Evolutionary conservation across 306 rosid genomes (phyloP).

Genomic region (Gastrolobium villosum): DNA sequence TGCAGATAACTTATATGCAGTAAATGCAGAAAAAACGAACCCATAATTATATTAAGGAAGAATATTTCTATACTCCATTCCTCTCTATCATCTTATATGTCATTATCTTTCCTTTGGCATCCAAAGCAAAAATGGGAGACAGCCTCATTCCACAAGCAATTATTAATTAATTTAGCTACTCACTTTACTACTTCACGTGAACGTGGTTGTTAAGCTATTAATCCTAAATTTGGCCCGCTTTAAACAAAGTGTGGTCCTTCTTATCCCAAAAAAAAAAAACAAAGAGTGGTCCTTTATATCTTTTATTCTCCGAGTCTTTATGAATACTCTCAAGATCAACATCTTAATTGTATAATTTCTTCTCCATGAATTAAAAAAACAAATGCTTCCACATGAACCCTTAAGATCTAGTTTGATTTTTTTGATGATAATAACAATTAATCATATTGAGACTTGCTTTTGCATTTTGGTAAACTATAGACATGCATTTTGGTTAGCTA

Average conservation of each 20-base stretch:
- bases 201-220: constrained; percentile 3
- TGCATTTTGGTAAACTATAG: not conserved
- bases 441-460: not conserved
- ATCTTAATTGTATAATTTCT: not conserved
- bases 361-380: not conserved
- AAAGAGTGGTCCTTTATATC: constrained; percentile 27
- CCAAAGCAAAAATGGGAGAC: not conserved
- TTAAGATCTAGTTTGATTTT: not conserved
- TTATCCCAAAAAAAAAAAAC: not conserved
- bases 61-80: not conserved
- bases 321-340: constrained; percentile 13
- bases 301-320: not conserved
- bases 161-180: not conserved
- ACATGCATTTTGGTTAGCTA: not conserved
- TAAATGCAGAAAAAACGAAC: too few relatives aligned
- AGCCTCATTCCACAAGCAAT: not conserved
- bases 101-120: not conserved
- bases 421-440: not conserved
- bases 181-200: not conserved
- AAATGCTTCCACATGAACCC: not conserved
- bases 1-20: too few relatives aligned
- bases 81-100: not conserved
- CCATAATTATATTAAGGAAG: constrained; percentile 20
- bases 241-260: not conserved
- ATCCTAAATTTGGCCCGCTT: constrained; percentile 15